Evolutionary conservation across 345 rosid genomes (phyloP).

Genomic region (Dovyalis caffra): DNA sequence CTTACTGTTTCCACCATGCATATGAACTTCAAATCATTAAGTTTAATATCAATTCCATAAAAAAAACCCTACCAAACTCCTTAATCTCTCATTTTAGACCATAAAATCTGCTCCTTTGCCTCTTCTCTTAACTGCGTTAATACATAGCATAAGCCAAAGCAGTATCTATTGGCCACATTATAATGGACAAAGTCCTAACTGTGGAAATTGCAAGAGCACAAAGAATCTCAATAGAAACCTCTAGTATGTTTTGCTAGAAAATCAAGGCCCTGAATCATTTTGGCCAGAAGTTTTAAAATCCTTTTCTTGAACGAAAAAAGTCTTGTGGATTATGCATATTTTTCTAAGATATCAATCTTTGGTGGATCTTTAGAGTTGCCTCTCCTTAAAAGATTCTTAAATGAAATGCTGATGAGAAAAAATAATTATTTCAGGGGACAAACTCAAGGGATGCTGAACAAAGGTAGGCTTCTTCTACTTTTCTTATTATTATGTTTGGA

Average conservation of each 20-base stretch:
- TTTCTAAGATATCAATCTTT: not conserved
- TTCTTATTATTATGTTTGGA: constrained; percentile 2
- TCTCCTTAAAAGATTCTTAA: constrained; percentile 7
- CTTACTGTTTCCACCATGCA: not conserved
- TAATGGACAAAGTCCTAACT: not conserved
- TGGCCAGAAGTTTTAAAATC: not conserved
- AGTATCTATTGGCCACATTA: not conserved
- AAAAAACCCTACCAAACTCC: not conserved
- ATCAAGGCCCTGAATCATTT: not conserved
- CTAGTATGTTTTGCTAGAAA: not conserved
- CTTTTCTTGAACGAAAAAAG: not conserved
- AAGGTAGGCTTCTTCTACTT: constrained; percentile 35
- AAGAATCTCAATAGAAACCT: not conserved
- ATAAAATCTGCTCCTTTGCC: not conserved
- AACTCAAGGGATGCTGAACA: constrained; percentile 45
- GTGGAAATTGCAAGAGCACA: not conserved
- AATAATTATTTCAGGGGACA: constrained; percentile 44
- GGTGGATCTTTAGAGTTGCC: not conserved
- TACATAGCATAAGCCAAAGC: not conserved
- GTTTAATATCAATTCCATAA: not conserved
- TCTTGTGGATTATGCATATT: not conserved
- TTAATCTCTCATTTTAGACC: not conserved
- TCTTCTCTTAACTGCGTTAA: not conserved
- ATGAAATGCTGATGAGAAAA: constrained; percentile 8
- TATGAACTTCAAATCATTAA: not conserved